Evolutionary conservation across 2,329 filamentous ascomycete genomes (phyloP).

Genomic region (Epichloe sp.): DNA sequence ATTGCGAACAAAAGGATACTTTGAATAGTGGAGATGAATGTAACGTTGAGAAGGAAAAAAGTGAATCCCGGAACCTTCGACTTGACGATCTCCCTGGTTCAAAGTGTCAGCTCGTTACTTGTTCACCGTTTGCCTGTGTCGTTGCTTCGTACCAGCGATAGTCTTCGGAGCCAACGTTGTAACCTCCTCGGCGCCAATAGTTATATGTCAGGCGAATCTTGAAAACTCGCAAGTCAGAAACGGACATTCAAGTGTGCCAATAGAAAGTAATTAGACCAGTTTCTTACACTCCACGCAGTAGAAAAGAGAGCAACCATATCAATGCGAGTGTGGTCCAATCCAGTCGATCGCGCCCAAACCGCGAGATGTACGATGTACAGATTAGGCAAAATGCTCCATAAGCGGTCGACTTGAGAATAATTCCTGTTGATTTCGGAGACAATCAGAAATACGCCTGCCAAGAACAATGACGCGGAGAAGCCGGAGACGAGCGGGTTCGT

Average conservation of each 20-base stretch:
- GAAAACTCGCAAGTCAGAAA: background rate
- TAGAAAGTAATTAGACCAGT: background rate
- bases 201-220: conserved; percentile 81
- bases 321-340: conserved; percentile 55
- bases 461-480: conserved; percentile 55
- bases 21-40: conserved; percentile 81
- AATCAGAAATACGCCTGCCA: conserved; percentile 61
- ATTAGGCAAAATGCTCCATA: conserved; percentile 82
- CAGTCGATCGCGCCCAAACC: conserved; percentile 66
- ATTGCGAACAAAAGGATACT: conserved; percentile 69
- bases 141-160: conserved; percentile 57
- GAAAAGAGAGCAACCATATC: conserved; percentile 61
- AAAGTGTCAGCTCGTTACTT: conserved; percentile 1
- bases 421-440: conserved; percentile 80
- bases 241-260: background rate
- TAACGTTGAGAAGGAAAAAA: conserved; percentile 76
- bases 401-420: conserved; percentile 90
- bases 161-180: conserved; percentile 78
- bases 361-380: conserved; percentile 77
- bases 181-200: conserved; percentile 92
- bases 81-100: conserved; percentile 54
- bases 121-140: background rate
- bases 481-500: conserved; percentile 79
- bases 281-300: conserved; percentile 63
- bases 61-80: conserved; percentile 45